Evolutionary conservation across 129 eudicot genomes (phyloP).

Genomic region (Ambrosia trifida): DNA sequence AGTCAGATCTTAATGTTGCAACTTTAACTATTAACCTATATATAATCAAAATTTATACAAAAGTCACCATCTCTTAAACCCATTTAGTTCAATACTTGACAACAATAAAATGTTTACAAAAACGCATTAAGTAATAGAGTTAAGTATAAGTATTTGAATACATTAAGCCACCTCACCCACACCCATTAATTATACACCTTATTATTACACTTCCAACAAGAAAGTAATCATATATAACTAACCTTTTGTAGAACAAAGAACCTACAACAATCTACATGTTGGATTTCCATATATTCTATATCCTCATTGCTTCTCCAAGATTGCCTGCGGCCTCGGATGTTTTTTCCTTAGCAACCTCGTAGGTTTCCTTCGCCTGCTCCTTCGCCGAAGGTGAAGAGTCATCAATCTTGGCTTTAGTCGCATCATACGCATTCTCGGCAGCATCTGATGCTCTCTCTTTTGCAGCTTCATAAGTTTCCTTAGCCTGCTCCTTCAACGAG

Average conservation of each 20-base stretch:
- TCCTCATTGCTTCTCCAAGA: slow-evolving; percentile 37
- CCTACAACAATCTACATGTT: slow-evolving; percentile 9
- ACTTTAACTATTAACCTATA: too few relatives aligned
- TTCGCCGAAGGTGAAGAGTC: slow-evolving; percentile 33
- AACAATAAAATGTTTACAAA: too few relatives aligned
- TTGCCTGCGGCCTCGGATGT: slow-evolving; percentile 51
- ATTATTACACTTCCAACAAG: slow-evolving; percentile 5
- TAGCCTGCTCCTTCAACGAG: slow-evolving; percentile 28
- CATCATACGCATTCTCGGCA: slow-evolving; percentile 36
- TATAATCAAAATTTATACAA: too few relatives aligned
- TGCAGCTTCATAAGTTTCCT: slow-evolving; percentile 39
- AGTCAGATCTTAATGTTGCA: too few relatives aligned
- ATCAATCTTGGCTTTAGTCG: slow-evolving; percentile 19
- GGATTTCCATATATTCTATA: slow-evolving; percentile 15
- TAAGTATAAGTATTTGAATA: background rate
- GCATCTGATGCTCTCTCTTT: slow-evolving; percentile 57
- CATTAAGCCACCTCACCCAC: background rate
- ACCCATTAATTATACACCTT: background rate
- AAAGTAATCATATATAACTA: slow-evolving; percentile 13
- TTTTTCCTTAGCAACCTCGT: slow-evolving; percentile 54
- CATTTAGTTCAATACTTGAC: too few relatives aligned
- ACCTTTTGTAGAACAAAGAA: slow-evolving; percentile 11
- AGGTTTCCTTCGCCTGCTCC: slow-evolving; percentile 36
- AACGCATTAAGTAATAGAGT: background rate
- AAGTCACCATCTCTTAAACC: too few relatives aligned